phyloP scores from a whole-genome alignment of 2,329 filamentous ascomycete genomes.

The Didymellaceae sp. region DNA sequence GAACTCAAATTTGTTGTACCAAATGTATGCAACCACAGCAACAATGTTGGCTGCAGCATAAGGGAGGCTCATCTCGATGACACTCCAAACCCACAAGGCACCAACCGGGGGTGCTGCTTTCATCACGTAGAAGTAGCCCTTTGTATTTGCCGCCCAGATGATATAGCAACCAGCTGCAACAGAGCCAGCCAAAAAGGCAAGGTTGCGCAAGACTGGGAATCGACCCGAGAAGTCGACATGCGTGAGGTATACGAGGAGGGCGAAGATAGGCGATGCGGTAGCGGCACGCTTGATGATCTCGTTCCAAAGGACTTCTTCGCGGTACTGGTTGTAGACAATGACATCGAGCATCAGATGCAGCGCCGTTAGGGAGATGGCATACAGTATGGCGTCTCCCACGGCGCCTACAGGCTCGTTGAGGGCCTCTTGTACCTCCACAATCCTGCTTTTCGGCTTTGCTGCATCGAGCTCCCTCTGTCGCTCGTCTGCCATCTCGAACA shows the following conservation, averaged over 20 bases:
- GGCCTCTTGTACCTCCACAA: conserved; percentile 45
- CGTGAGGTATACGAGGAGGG: conserved; percentile 53
- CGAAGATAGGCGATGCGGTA: conserved; percentile 53
- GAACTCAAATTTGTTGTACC: conserved; percentile 62
- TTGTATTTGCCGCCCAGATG: conserved; percentile 79
- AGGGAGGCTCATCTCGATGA: conserved; percentile 80
- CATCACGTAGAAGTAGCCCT: conserved; percentile 87
- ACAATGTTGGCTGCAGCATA: conserved; percentile 66
- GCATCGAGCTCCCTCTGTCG: conserved; percentile 54
- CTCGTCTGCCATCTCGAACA: conserved; percentile 75
- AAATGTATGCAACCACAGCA: conserved; percentile 59
- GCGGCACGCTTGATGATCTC: conserved; percentile 61
- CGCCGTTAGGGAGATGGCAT: conserved; percentile 67
- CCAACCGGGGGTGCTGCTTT: conserved; percentile 88
- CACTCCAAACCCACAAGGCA: conserved; percentile 90
- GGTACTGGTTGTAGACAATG: conserved; percentile 79
- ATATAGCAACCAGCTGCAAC: conserved; percentile 75
- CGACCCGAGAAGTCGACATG: conserved; percentile 50
- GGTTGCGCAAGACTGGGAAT: conserved; percentile 54
- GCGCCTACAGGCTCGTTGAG: conserved; percentile 52
- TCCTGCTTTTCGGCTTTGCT: conserved; percentile 55
- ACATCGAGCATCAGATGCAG: conserved; percentile 81
- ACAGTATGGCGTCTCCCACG: conserved; percentile 56
- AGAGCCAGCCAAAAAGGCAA: conserved; percentile 69
- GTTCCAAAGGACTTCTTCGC: conserved; percentile 68